Base-by-base conservation (phyloP, 495 filamentous ascomycete species). In the Penicillium verhagenii region DNA sequence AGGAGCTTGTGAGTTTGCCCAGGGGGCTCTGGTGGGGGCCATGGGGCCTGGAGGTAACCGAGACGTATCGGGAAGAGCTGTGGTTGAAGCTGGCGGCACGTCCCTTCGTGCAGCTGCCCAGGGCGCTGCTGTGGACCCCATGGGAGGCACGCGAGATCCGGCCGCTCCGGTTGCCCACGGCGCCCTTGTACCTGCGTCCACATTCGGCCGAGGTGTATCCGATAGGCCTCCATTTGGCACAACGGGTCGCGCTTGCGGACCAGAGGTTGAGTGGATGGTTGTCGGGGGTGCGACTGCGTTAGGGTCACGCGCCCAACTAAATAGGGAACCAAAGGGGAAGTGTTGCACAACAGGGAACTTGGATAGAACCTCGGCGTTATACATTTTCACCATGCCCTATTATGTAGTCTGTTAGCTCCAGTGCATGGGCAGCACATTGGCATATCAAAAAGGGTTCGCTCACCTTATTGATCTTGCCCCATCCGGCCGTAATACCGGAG, bases 401-500 rank as follows among this genome's bases (percentile, higher is more conserved):
- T 21, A 8, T 31, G 10, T 16, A 19, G 13, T 28, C 6, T 11
- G 20, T 47, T 16, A 52, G 54, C n/a, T 38, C 23, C 18, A 16
- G 25, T 19, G 20, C 21, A 16, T 33, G 37, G 8, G 33, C 16
- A 9, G 23, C 1, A 23, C 14, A 21, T 11, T 23, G 28, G 13
- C 20, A 35, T 52, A 26, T n/a, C n/a, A n/a, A n/a, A n/a, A n/a
- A n/a, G n/a, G n/a, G n/a, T n/a, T n/a, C n/a, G 37, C 66, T 52
- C 66, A 88, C 88, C 82, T 97, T 97, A 69, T 97, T 97, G 58
- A 99, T 96, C 74, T 99, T 99, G 23, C 86, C 94, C 94, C 94
- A 99, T 28, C 94, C 95, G 50, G 87, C 82, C 53, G 79, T 83
- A 52, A 99, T 84, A 16, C 94, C 94, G 4, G 88, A 93, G 28